These are phyloP conservation scores for Neofusicoccum sp. DNA, from an alignment of 2,329 filamentous ascomycete genomes.

Conservation along the genomic window DNA sequence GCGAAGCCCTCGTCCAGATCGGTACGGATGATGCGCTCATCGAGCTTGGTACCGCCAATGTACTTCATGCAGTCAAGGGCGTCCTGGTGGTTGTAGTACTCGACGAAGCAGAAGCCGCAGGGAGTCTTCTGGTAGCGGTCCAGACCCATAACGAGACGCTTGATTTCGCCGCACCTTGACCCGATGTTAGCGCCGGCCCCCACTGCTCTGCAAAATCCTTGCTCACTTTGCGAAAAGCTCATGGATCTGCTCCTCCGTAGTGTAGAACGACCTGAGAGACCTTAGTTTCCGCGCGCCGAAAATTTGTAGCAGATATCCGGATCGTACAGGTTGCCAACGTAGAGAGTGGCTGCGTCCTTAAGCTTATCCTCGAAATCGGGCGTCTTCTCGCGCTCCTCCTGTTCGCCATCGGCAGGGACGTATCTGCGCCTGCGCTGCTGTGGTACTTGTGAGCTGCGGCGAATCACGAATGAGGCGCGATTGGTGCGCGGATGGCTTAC, in stretches of 20 bases:
- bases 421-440: constrained; percentile 71
- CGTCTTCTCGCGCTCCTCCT: constrained; percentile 52
- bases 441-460: constrained; percentile 5
- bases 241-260: constrained; percentile 97
- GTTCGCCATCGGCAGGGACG: constrained; percentile 59
- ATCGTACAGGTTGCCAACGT: constrained; percentile 88
- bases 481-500: constrained; percentile 46
- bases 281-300: neutral
- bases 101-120: constrained; percentile 98
- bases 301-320: neutral
- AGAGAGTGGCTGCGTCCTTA: constrained; percentile 86
- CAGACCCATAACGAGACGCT: constrained; percentile 94
- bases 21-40: constrained; percentile 93
- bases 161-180: constrained; percentile 82
- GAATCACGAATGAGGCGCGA: constrained; percentile 11
- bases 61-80: constrained; percentile 98
- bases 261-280: constrained; percentile 80
- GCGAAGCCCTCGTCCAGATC: constrained; percentile 95
- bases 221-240: constrained; percentile 84
- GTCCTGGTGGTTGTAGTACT: constrained; percentile 98
- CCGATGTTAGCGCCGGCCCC: constrained; percentile 16
- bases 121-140: constrained; percentile 97
- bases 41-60: constrained; percentile 94
- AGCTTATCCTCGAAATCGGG: constrained; percentile 73
- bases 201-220: neutral